Evolutionary conservation across 805 yeast genomes (phyloP), one percentile per base, ranked within the genome.

Genomic region (Nakazawaea ernobii): DNA sequence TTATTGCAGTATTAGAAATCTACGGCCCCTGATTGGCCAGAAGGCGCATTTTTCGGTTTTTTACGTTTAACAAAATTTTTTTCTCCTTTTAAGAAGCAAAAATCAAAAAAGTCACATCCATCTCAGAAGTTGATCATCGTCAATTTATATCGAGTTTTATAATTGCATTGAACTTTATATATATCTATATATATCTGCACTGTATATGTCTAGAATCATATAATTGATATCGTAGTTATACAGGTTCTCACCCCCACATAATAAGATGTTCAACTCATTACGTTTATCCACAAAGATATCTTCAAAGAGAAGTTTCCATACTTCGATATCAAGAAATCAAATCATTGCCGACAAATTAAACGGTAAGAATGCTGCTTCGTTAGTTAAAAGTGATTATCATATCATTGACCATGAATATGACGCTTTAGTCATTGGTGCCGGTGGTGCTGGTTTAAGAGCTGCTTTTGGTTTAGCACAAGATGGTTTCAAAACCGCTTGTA

Each of bases 381-480:
- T 76, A 50, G 71, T 79, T 58, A 71, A 77, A 44, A 73, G 80
- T 55, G 87, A 90, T 62, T 92, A 94, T 69, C 94, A 89, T 62
- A 84, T 92, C 54, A 84, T 92, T 56, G 98, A 92, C 70, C 99
- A 92, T 69, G 98, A 94, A 69, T 92, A 94, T 70, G 99, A 92
- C 74, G 90, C 97, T 76, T 82, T 92, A 43, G 98, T 92, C 51
- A 90, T 92, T 47, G 99, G 99, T 62, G 99, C 99, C 49, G 99
- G 99, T 62, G 99, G 99, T 67, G 99, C 99, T 43, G 99, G 99
- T 65, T 75, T 92, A 52, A 84, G 99, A 73, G 99, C 99, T 37
- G 98, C 99, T 35, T 94, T 92, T 59, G 99, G 99, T 55, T 77
- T 92, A 49, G 96, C 97, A 49, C 91, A 89, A 64, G 96, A 95